A percentile compares a stretch with the other conserved stretches of the same genome.
Evolutionary conservation across 805 yeast species (phyloP).

Genomic region (Suhomyces sp.): DNA sequence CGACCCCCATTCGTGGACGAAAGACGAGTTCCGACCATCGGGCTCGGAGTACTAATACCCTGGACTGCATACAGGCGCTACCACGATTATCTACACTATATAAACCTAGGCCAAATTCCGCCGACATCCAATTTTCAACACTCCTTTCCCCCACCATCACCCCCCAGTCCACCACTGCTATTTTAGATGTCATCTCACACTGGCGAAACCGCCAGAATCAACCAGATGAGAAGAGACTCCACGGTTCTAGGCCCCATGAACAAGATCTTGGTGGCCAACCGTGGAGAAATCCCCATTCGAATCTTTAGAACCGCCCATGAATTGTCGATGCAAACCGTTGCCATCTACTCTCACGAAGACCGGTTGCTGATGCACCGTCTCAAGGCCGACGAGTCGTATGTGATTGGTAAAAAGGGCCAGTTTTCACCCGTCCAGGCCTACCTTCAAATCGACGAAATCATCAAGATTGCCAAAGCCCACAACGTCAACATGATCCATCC

Average conservation of each 20-base stretch:
- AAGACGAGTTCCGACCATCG: too few relatives aligned
- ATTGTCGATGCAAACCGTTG: conserved; percentile 94
- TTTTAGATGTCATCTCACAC: conserved; percentile 1
- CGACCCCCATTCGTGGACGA: too few relatives aligned
- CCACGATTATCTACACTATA: too few relatives aligned
- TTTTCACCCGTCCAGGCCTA: conserved; percentile 95
- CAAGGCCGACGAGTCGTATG: conserved; percentile 92
- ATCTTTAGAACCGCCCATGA: conserved; percentile 98
- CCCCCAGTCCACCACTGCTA: background rate
- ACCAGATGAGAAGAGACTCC: conserved; percentile 42
- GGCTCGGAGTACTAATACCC: too few relatives aligned
- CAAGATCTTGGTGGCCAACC: conserved; percentile 76
- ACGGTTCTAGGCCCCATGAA: conserved; percentile 46
- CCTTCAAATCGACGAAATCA: conserved; percentile 91
- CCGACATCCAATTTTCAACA: too few relatives aligned
- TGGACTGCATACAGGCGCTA: background rate
- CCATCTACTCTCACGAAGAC: conserved; percentile 95
- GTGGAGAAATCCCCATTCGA: conserved; percentile 84
- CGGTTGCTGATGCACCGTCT: conserved; percentile 90
- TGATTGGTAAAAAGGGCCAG: conserved; percentile 85
- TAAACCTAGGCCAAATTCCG: too few relatives aligned
- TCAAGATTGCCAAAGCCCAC: conserved; percentile 63
- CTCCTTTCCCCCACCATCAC: background rate
- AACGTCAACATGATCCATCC: conserved; percentile 41
- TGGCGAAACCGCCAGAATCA: conserved; percentile 22